Conservation (phyloP, 331 rosid species). For the Acacia pycnantha region DNA sequence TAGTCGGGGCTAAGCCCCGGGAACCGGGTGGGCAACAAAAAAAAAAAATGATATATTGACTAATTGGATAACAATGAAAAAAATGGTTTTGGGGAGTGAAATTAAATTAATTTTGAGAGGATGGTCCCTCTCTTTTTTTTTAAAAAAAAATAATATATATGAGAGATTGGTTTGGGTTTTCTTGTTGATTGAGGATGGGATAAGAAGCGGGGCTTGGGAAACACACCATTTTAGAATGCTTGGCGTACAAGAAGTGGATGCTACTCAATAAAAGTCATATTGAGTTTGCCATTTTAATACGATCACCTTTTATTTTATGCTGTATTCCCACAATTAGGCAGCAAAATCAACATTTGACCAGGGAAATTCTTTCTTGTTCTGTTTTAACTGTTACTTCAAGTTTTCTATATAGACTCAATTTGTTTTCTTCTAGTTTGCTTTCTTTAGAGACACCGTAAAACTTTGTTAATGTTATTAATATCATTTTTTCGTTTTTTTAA, state of each 20-base stretch:
- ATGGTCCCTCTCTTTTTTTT: neutral
- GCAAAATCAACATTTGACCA: neutral
- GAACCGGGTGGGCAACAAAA: too few relatives aligned
- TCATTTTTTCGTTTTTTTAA: neutral
- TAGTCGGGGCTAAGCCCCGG: too few relatives aligned
- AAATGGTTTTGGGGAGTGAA: neutral
- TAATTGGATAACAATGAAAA: neutral
- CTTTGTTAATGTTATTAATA: too few relatives aligned
- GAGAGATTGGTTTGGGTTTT: slow-evolving; percentile 9
- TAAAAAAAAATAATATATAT: neutral
- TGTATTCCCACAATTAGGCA: neutral
- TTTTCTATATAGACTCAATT: too few relatives aligned
- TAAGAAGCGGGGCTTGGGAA: neutral
- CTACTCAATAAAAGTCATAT: neutral
- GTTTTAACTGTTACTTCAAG: too few relatives aligned
- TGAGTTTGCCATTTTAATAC: neutral
- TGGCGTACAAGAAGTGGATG: slow-evolving; percentile 15
- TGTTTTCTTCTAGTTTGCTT: too few relatives aligned
- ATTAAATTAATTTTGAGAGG: neutral
- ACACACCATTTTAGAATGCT: slow-evolving; percentile 17
- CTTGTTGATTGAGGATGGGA: slow-evolving; percentile 17
- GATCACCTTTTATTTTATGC: neutral
- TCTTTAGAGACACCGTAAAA: too few relatives aligned
- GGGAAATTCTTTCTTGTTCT: too few relatives aligned
- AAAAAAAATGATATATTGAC: neutral